Conservation (phyloP, 495 filamentous ascomycete genomes). For the Umbilicaria muhlenbergii region DNA sequence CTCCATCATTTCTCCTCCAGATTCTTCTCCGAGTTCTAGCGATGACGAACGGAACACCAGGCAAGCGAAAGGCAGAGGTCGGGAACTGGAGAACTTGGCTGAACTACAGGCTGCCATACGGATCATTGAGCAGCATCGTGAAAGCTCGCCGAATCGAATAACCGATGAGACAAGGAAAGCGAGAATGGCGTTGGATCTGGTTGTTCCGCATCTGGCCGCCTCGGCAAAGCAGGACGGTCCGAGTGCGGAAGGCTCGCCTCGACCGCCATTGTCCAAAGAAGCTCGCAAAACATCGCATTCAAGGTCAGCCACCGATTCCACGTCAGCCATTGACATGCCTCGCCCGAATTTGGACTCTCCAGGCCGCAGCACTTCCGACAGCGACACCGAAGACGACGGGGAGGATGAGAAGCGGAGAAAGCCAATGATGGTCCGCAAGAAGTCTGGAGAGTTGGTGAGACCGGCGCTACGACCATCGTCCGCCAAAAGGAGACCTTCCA, state of each 20-base stretch:
- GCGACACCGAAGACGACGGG: slow-evolving; percentile 42
- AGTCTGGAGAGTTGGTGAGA: slow-evolving; percentile 91
- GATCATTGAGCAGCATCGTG: slow-evolving; percentile 53
- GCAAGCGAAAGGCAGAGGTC: slow-evolving; percentile 24
- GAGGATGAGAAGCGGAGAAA: slow-evolving; percentile 40
- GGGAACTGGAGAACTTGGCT: slow-evolving; percentile 47
- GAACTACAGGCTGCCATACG: slow-evolving; percentile 74
- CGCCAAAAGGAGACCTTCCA: slow-evolving; percentile 61
- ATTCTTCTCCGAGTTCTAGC: slow-evolving; percentile 59
- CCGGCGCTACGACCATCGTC: slow-evolving; percentile 72
- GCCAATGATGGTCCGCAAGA: slow-evolving; percentile 88
- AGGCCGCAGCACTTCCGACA: slow-evolving; percentile 39
- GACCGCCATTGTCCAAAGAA: slow-evolving; percentile 31
- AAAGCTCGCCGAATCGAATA: slow-evolving; percentile 38
- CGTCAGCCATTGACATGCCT: slow-evolving; percentile 31
- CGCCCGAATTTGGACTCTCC: slow-evolving; percentile 36
- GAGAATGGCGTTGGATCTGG: slow-evolving; percentile 21
- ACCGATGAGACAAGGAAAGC: slow-evolving; percentile 23
- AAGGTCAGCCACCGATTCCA: slow-evolving; percentile 67
- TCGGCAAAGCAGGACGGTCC: slow-evolving; percentile 12
- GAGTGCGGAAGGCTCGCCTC: slow-evolving; percentile 14
- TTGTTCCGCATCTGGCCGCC: slow-evolving; percentile 15
- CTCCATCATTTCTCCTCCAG: slow-evolving; percentile 75
- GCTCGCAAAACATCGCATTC: slow-evolving; percentile 63
- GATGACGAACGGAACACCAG: slow-evolving; percentile 57